Conservation (phyloP, 352 stramenopile genomes). For the Phytophthora megakarya region DNA sequence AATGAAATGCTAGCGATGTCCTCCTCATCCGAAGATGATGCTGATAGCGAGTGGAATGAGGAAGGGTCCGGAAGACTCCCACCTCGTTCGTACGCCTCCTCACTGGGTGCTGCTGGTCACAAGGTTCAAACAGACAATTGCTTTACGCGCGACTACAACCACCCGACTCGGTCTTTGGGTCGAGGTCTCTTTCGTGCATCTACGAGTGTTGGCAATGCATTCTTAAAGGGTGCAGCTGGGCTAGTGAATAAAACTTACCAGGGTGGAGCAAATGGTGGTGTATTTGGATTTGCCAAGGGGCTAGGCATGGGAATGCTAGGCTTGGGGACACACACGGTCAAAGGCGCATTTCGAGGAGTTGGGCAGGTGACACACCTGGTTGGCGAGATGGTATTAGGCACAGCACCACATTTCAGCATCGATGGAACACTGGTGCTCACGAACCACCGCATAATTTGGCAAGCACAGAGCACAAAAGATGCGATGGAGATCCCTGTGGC, state of each 20-base stretch:
- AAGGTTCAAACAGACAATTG: slow-evolving; percentile 89
- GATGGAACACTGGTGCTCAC: slow-evolving; percentile 81
- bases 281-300: slow-evolving; percentile 89
- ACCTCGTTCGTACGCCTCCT: slow-evolving; percentile 80
- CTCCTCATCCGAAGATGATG: slow-evolving; percentile 53
- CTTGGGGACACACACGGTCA: slow-evolving; percentile 84
- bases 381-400: slow-evolving; percentile 85
- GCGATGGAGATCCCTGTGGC: slow-evolving; percentile 83
- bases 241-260: slow-evolving; percentile 89
- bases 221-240: slow-evolving; percentile 80
- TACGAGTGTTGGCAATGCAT: slow-evolving; percentile 84
- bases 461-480: slow-evolving; percentile 76
- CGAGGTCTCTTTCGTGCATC: slow-evolving; percentile 81
- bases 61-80: slow-evolving; percentile 38
- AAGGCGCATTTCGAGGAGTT: slow-evolving; percentile 84
- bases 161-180: slow-evolving; percentile 80
- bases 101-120: slow-evolving; percentile 79
- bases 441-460: slow-evolving; percentile 89
- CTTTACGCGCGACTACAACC: slow-evolving; percentile 80
- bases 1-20: slow-evolving; percentile 54
- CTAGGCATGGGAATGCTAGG: slow-evolving; percentile 87
- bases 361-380: slow-evolving; percentile 88
- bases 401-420: slow-evolving; percentile 87
- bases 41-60: slow-evolving; percentile 47
- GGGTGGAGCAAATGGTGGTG: slow-evolving; percentile 77